Evolutionary conservation across 768 basidiomycete genomes (phyloP), one percentile per base, ranked within the genome.

Genomic region (Panaeolus papilionaceus): DNA sequence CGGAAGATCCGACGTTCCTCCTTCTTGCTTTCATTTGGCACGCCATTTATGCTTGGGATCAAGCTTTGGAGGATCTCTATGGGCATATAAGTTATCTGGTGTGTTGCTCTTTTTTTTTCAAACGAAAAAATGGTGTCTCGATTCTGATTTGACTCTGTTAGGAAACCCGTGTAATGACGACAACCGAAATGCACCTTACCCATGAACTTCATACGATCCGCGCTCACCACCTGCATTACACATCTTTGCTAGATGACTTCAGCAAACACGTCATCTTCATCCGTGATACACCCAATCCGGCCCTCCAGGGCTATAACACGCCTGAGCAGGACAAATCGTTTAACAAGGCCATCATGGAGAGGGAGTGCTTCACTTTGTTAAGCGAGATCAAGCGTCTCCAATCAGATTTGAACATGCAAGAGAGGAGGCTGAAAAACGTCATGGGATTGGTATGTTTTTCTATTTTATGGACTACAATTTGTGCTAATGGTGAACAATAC

Each of bases 1-100:
- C 84, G 0, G 73, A 75, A 5, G 88, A 89, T 66, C 86, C 87
- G 0, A 88, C 88, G 0, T 87, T 88, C 66, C 69, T 88, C 0
- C 75, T 89, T 23, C 74, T 89, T 10, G 79, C 83, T 4, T 83
- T 84, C 44, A 74, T 89, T 20, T 89, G 88, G 88, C 85, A 89
- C 65, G 83, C 87, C 0, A 67, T 89, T 58, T 89, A 89, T 69
- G 84, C 86, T 0, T 89, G 87, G 87, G 88, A 89, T 65, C 83
- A 89, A 71, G 81, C 87, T 0, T 73, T 89, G 9, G 88, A 88
- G 68, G 75, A 79, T 39, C 75, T 89, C 6, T 88, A 88, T 66
- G 69, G 72, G 0, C 83, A 88, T 71, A 82, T 89, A 28, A 84
- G 79, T 70, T 72, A 69, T 42, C 76, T 88, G 28, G 88, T 88